phyloP scores from a whole-genome alignment of 2,329 filamentous ascomycete species.

The Monosporascus cannonballus region DNA sequence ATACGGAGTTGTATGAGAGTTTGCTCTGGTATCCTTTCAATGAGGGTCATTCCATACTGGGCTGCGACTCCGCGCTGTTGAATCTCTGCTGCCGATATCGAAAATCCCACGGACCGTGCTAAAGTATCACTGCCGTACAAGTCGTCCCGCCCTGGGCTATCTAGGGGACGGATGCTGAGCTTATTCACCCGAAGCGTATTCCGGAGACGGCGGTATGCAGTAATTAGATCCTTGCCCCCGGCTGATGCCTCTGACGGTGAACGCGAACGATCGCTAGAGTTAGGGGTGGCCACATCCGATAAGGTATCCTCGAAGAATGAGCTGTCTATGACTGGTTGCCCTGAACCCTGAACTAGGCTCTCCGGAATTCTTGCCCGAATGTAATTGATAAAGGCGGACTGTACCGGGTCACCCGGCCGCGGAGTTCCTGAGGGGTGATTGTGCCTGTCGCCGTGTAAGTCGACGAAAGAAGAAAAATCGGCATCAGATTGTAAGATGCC shows the following conservation, averaged over 20 bases:
- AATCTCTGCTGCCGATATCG: conserved; percentile 85
- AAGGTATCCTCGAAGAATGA: conserved; percentile 43
- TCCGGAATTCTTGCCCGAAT: conserved; percentile 31
- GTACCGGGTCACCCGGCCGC: conserved; percentile 27
- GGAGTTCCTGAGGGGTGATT: conserved; percentile 13
- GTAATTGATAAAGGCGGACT: conserved; percentile 33
- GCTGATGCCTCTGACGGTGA: conserved; percentile 28
- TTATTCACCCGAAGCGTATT: conserved; percentile 53
- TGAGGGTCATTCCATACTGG: conserved; percentile 64
- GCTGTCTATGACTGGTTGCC: conserved; percentile 29
- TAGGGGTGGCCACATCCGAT: conserved; percentile 30
- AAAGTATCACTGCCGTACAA: conserved; percentile 53
- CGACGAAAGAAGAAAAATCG: conserved; percentile 65
- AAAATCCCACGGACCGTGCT: conserved; percentile 67
- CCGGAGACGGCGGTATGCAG: conserved; percentile 54
- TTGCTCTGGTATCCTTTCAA: conserved; percentile 81
- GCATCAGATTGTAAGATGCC: conserved; percentile 57
- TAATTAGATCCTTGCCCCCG: conserved; percentile 47
- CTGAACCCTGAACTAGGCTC: conserved; percentile 33
- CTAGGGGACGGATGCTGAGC: conserved; percentile 27
- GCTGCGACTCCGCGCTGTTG: conserved; percentile 80
- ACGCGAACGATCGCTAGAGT: conserved; percentile 27
- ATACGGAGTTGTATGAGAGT: conserved; percentile 81
- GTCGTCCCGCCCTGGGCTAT: conserved; percentile 29
- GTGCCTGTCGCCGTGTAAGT: conserved; percentile 42